Base-by-base conservation (phyloP, 2,329 filamentous ascomycete species). In the Penicillium sp. region DNA sequence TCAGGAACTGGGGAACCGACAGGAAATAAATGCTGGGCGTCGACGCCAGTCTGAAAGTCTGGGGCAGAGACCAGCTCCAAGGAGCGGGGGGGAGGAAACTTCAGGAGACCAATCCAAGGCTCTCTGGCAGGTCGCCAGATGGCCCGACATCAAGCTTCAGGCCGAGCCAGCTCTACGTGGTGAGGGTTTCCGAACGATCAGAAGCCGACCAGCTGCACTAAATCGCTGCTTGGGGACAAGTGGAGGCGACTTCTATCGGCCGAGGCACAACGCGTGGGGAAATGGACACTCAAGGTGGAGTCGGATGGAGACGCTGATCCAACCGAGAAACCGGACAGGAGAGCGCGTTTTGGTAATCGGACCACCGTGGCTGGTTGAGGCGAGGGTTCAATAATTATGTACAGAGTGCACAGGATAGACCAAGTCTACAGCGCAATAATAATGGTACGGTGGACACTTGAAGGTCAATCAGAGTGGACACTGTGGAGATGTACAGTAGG, bases 211-310 rank as follows among this genome's bases (percentile, higher is more conserved):
- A 41, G 53, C 50, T 12, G 18, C 18, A 18, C 18, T 18, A 3
- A 18, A 18, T 18, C 18, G 18, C 18, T 18, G 18, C 18, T 18
- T 18, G 18, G 29, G 7, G 29, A 7, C 11, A 11, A 11, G 29
- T 32, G 29, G 29, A 32, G 29, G 29, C 29, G 29, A 32, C 8
- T 7, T 32, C 36, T 65, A 59, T 66, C 64, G 64, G 64, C 64
- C 64, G 64, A 66, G 64, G 64, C 57, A 60, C 57, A 60, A 47
- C 36, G 48, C 52, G 55, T 52, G 53, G 43, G 53, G 51, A 33
- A 47, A 24, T 32, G 29, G 29, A 32, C 29, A 32, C 29, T 7
- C 29, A 35, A 43, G 18, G 46, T 48, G 49, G 44, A 48, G 25
- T 37, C 44, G 34, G 32, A 33, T 28, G 42, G 33, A 37, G 40